These are phyloP conservation scores for Sarcomyxa edulis DNA, from an alignment of 768 basidiomycete species.

Conservation along the genomic window DNA sequence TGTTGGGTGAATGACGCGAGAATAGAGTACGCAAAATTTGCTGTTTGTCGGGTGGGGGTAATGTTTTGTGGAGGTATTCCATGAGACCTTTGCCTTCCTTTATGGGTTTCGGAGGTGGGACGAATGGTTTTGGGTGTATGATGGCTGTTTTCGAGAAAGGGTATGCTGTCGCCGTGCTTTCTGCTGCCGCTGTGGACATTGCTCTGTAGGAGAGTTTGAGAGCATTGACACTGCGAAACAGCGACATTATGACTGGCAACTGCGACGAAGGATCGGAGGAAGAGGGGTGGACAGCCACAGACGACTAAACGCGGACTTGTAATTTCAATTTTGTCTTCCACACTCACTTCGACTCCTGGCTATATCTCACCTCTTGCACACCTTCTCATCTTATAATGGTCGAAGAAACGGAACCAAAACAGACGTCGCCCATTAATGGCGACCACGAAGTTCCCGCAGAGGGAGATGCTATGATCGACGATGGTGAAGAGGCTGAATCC, in stretches of 20 bases:
- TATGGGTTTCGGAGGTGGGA: constrained; percentile 39
- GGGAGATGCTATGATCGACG: constrained; percentile 44
- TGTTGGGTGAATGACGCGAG: constrained; percentile 58
- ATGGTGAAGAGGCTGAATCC: constrained; percentile 60
- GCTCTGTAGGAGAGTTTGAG: too few species aligned
- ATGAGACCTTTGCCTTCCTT: constrained; percentile 74
- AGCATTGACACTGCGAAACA: too few species aligned
- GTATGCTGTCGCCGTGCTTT: constrained; percentile 49
- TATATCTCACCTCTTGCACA: too few species aligned
- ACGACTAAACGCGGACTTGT: too few species aligned
- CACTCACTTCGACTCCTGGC: too few species aligned
- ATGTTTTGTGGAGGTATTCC: constrained; percentile 61
- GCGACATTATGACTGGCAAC: constrained; percentile 6
- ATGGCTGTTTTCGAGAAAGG: constrained; percentile 73
- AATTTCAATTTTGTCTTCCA: too few species aligned
- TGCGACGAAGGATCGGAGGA: constrained; percentile 4
- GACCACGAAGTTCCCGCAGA: too few species aligned
- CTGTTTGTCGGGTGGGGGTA: constrained; percentile 66
- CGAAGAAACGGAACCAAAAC: too few species aligned
- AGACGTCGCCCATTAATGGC: too few species aligned
- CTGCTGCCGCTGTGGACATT: too few species aligned
- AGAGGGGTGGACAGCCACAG: constrained; percentile 4
- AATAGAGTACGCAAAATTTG: constrained; percentile 66
- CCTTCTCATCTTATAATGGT: too few species aligned
- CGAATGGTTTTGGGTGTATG: constrained; percentile 38